Evolutionary conservation across 805 yeast genomes (phyloP), one percentile per base, ranked within the genome.

Genomic region (Scheffersomyces amazonensis): DNA sequence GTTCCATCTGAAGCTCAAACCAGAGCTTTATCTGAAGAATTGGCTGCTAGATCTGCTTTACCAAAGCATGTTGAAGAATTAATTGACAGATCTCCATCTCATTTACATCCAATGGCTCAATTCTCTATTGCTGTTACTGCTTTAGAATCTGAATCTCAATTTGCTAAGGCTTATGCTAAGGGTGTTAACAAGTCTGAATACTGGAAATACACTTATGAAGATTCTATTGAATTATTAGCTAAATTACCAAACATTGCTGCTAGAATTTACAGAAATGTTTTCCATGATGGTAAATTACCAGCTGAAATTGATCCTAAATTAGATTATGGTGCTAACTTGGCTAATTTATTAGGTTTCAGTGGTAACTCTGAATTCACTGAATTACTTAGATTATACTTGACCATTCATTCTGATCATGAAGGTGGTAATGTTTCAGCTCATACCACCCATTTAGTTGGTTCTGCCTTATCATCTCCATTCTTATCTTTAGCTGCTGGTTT

Each of bases 361-460:
- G 76, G 67, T 44, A 71, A 77, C 53, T 43, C 48, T 34, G 84
- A 79, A 56, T 84, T 84, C 58, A 75, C 79, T 38, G 86, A 85
- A 58, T 69, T 85, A 52, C 71, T 83, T 69, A 74, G 90, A 62
- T 69, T 83, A 50, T 83, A 83, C 70, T 75, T 80, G 56, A 81
- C 89, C 41, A 70, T 83, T 52, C 90, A 83, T 71, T 80, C 83
- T 32, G 90, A 83, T 60, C 90, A 83, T 65, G 90, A 83, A 68
- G 90, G 90, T 63, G 91, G 91, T 49, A 83, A 83, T 56, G 91
- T 83, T 37, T 80, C 87, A 40, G 87, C 90, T 23, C 91, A 83
- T 69, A 71, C 90, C 47, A 82, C 90, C 47, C 89, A 83, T 62
- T 71, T 84, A 57, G 91, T 86, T 29, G 93, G 93, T 35, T 81